Percentiles rank a stretch among this genome's conserved stretches.
These are phyloP conservation scores for Aspergillus baeticus DNA, from an alignment of 495 filamentous ascomycete genomes.

Conservation along the genomic window DNA sequence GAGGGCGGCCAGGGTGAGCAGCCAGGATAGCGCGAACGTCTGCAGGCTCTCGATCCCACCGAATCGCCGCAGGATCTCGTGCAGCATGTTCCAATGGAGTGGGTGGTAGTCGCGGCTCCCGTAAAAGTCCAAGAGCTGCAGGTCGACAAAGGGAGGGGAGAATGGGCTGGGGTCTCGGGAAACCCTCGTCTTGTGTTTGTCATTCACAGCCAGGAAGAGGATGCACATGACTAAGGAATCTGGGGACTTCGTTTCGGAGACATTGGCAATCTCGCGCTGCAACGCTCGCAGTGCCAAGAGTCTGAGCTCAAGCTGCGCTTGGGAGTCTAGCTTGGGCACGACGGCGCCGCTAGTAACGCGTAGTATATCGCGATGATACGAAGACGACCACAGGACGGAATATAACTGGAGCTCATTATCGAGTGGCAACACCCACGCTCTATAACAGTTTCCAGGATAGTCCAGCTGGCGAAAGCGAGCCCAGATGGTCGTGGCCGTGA, in stretches of 20 bases:
- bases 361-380: conserved; percentile 5
- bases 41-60: conserved; percentile 9
- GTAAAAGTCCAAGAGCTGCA: conserved; percentile 12
- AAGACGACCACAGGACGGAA: background rate
- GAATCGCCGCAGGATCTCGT: background rate
- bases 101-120: conserved; percentile 11
- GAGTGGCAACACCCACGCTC: background rate
- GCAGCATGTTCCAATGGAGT: conserved; percentile 7
- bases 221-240: conserved; percentile 12
- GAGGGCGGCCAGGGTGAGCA: conserved; percentile 4
- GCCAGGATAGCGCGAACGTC: conserved; percentile 6
- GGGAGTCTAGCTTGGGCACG: background rate
- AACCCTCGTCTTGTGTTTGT: background rate
- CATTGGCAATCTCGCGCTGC: conserved; percentile 1
- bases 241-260: background rate
- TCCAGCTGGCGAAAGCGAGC: background rate
- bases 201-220: conserved; percentile 12
- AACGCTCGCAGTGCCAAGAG: background rate
- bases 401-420: background rate
- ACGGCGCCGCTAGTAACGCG: conserved; percentile 2
- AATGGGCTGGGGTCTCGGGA: conserved; percentile 8
- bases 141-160: background rate
- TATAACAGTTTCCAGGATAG: conserved; percentile 4
- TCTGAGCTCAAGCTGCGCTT: conserved; percentile 6
- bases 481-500: background rate